Evolutionary conservation across 306 rosid species (phyloP).

Genomic region (Prunus salicina): DNA sequence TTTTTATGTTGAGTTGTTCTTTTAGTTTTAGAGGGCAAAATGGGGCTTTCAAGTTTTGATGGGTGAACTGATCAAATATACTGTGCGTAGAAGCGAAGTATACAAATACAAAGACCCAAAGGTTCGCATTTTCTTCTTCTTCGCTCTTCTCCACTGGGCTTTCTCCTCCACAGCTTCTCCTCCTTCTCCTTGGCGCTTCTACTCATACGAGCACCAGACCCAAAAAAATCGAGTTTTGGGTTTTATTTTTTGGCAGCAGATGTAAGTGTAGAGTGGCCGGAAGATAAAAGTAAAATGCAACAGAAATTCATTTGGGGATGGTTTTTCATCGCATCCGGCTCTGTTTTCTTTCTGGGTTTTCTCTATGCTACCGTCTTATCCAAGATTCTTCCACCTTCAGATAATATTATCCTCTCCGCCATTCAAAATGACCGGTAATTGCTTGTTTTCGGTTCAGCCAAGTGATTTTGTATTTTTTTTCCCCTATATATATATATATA

Average conservation of each 20-base stretch:
- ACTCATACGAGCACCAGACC: neutral
- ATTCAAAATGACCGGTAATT: constrained; percentile 77
- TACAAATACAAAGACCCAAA: too few relatives aligned
- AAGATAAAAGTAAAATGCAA: neutral
- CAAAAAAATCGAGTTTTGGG: neutral
- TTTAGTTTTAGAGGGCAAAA: too few relatives aligned
- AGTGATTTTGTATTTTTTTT: neutral
- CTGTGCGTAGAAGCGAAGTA: too few relatives aligned
- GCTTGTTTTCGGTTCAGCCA: neutral
- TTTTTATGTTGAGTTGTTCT: too few relatives aligned
- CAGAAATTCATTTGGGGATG: constrained; percentile 47
- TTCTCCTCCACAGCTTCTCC: too few relatives aligned
- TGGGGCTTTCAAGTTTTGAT: too few relatives aligned
- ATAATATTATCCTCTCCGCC: constrained; percentile 44
- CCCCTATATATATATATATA: neutral
- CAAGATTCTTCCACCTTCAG: constrained; percentile 67
- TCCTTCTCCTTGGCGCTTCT: too few relatives aligned
- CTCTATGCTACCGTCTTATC: constrained; percentile 53
- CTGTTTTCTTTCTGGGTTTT: constrained; percentile 48
- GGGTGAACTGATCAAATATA: too few relatives aligned
- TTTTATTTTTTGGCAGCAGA: neutral
- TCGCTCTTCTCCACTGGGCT: too few relatives aligned
- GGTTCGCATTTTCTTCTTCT: too few relatives aligned
- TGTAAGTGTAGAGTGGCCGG: neutral
- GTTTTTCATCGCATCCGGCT: constrained; percentile 42